phyloP scores from a whole-genome alignment of 1,284 basidiomycete species.

The Microbotryomycetes sp. region DNA sequence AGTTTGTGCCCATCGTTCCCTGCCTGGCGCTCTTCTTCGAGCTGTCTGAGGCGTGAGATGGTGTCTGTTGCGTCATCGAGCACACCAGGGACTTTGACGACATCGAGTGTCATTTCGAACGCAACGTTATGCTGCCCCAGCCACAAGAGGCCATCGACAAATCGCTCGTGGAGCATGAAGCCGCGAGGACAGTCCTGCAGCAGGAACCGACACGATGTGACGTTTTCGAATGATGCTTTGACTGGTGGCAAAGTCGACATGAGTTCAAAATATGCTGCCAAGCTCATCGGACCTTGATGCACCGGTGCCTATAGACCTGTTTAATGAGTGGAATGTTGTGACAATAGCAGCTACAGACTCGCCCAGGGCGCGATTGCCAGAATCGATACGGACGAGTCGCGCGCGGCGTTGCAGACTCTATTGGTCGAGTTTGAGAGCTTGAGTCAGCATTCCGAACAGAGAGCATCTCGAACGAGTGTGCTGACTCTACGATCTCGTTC shows the following conservation, averaged over 20 bases:
- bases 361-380: slow-evolving; percentile 29
- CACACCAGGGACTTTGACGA: slow-evolving; percentile 2
- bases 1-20: no score
- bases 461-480: no score
- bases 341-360: neutral
- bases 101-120: slow-evolving; percentile 29
- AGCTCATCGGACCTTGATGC: slow-evolving; percentile 10
- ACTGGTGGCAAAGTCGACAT: neutral
- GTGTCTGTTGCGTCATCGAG: slow-evolving; percentile 22
- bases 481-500: slow-evolving; percentile 20
- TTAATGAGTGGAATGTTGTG: neutral
- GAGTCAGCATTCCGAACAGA: no score
- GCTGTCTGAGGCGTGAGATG: neutral
- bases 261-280: slow-evolving; percentile 8
- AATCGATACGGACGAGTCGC: neutral
- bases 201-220: slow-evolving; percentile 25
- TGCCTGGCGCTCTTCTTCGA: neutral
- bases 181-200: slow-evolving; percentile 21
- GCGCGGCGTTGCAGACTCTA: slow-evolving; percentile 16
- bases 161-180: slow-evolving; percentile 6
- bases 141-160: slow-evolving; percentile 18
- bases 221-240: neutral
- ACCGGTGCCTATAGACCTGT: slow-evolving; percentile 13
- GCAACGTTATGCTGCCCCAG: slow-evolving; percentile 15
- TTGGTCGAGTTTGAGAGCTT: no score